Conservation (phyloP, 495 filamentous ascomycete genomes). For the Annulohypoxylon stygium region DNA sequence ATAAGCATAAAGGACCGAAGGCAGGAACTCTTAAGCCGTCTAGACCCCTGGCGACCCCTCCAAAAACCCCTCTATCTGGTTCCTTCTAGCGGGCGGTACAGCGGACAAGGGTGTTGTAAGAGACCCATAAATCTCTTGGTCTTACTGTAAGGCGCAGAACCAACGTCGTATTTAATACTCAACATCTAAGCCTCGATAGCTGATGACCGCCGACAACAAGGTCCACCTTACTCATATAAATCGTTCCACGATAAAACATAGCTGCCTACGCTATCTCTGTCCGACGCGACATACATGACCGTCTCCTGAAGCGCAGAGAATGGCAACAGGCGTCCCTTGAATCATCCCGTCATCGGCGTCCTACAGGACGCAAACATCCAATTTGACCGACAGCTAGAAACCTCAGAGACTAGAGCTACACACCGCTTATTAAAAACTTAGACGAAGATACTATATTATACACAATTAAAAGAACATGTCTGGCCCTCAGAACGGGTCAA, state of each 20-base stretch:
- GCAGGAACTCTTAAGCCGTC: not conserved
- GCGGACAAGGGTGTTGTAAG: slow-evolving; percentile 8
- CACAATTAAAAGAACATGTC: slow-evolving; percentile 14
- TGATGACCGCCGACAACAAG: slow-evolving; percentile 24
- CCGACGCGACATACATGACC: slow-evolving; percentile 1
- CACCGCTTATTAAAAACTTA: not conserved
- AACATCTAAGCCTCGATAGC: slow-evolving; percentile 19
- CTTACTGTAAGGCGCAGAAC: slow-evolving; percentile 42
- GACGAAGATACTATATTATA: too few species aligned
- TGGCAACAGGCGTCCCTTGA: slow-evolving; percentile 30
- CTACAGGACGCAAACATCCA: not conserved
- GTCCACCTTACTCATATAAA: slow-evolving; percentile 38
- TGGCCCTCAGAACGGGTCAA: slow-evolving; percentile 21
- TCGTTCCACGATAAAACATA: slow-evolving; percentile 7
- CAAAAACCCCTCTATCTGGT: not conserved
- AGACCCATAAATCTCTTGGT: slow-evolving; percentile 37
- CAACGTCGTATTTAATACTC: slow-evolving; percentile 33
- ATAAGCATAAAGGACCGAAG: slow-evolving; percentile 27
- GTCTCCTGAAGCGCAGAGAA: slow-evolving; percentile 15
- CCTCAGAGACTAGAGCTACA: not conserved
- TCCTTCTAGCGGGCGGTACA: slow-evolving; percentile 7
- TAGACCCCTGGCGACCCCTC: slow-evolving; percentile 3
- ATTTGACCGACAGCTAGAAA: not conserved
- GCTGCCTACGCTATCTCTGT: not conserved
- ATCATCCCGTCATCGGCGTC: slow-evolving; percentile 5